Evolutionary conservation across 345 rosid genomes (phyloP).

Genomic region (Barbarea vulgaris): DNA sequence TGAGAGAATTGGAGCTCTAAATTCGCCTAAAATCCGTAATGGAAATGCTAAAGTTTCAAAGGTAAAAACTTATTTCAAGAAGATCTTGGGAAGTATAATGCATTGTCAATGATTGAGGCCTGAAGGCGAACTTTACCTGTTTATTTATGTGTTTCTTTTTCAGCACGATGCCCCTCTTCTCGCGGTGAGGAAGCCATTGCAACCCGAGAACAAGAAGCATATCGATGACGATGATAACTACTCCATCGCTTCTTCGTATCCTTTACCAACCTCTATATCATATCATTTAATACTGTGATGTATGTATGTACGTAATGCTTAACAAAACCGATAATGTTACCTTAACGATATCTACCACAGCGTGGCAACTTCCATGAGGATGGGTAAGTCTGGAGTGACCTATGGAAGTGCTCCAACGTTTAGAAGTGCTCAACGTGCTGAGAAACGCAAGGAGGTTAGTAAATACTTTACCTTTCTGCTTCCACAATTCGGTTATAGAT

Average conservation of each 20-base stretch:
- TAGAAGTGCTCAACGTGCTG: conserved; percentile 74
- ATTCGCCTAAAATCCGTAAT: conserved; percentile 18
- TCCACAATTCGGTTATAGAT: background rate
- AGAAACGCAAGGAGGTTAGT: conserved; percentile 84
- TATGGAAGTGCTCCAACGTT: conserved; percentile 91
- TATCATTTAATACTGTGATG: background rate
- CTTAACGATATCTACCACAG: conserved; percentile 31
- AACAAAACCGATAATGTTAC: background rate
- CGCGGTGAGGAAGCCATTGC: conserved; percentile 56
- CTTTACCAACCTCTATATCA: conserved; percentile 36
- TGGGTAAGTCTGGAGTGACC: conserved; percentile 66
- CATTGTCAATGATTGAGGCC: background rate
- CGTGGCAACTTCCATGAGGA: conserved; percentile 56
- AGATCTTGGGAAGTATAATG: background rate
- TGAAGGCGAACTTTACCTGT: background rate
- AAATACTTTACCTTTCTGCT: background rate
- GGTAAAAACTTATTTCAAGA: conserved; percentile 14
- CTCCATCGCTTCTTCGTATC: conserved; percentile 93
- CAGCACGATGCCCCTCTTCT: conserved; percentile 58
- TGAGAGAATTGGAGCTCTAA: conserved; percentile 27
- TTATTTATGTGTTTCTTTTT: conserved; percentile 24
- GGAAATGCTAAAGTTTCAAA: conserved; percentile 26
- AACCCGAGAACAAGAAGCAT: conserved; percentile 60
- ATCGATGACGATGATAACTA: conserved; percentile 80
- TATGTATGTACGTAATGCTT: background rate